These are phyloP conservation scores for Udeniomyces megalosporus DNA, from an alignment of 768 basidiomycete genomes.

Conservation along the genomic window DNA sequence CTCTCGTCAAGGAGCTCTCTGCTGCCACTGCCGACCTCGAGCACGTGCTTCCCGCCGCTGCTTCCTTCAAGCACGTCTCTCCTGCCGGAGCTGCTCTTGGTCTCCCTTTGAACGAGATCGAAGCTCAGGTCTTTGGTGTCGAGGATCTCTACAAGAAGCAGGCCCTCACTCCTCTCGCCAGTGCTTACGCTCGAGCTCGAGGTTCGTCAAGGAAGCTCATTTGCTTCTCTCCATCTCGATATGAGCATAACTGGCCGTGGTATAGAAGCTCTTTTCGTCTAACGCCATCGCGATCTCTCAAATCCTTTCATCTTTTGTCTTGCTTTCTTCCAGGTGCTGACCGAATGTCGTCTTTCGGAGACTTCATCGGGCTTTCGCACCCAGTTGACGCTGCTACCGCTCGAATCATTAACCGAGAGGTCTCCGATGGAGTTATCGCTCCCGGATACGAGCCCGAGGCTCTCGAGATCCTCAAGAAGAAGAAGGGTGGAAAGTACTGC, in stretches of 20 bases:
- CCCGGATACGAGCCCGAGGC: constrained; percentile 81
- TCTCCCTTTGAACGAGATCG: constrained; percentile 52
- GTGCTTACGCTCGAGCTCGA: constrained; percentile 88
- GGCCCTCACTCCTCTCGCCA: constrained; percentile 68
- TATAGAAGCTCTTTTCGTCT: not conserved
- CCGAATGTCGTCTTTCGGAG: constrained; percentile 98
- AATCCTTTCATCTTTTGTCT: not conserved
- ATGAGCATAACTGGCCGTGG: not conserved
- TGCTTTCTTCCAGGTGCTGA: constrained; percentile 52
- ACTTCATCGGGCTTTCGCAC: constrained; percentile 90
- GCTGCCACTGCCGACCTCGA: constrained; percentile 43
- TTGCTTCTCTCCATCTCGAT: not conserved
- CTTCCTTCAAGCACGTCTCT: constrained; percentile 98
- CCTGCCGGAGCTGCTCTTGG: constrained; percentile 95
- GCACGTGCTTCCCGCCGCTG: constrained; percentile 66
- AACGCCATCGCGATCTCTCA: too few relatives aligned
- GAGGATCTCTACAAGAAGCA: constrained; percentile 67
- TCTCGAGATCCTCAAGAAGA: constrained; percentile 76
- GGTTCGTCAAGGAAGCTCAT: constrained; percentile 34
- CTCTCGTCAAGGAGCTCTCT: constrained; percentile 82
- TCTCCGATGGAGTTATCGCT: constrained; percentile 95
- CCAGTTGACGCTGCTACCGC: constrained; percentile 89
- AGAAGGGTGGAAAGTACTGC: constrained; percentile 98
- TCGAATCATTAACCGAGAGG: constrained; percentile 92
- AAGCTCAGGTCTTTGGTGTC: constrained; percentile 89